A percentile compares a stretch with the other conserved stretches of the same genome.
phyloP scores from a whole-genome alignment of 169 alveolate species.

The Plasmodium gaboni region DNA sequence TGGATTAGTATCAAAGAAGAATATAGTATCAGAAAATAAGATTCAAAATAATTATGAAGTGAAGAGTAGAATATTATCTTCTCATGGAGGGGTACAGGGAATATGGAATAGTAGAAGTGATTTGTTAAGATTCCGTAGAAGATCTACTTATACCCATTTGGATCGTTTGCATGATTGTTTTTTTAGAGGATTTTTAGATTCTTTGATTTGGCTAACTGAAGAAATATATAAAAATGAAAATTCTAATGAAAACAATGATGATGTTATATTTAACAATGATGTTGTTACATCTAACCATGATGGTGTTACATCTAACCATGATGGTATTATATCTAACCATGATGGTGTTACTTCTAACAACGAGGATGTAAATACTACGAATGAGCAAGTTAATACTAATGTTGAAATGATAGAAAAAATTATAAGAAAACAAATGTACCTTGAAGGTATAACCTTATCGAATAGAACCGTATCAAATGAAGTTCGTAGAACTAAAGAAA shows the following conservation, averaged over 20 bases:
- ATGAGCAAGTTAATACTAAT: neutral
- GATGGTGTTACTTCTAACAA: neutral
- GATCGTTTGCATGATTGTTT: conserved; percentile 34
- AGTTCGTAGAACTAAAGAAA: conserved; percentile 31
- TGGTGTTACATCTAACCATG: too few relatives aligned
- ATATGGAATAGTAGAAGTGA: conserved; percentile 14
- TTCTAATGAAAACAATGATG: too few relatives aligned
- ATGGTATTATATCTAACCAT: neutral
- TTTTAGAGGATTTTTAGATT: conserved; percentile 53
- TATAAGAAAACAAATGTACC: conserved; percentile 35
- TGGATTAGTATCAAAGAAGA: too few relatives aligned
- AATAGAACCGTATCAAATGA: conserved; percentile 53
- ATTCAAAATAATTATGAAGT: neutral
- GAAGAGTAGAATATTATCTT: neutral
- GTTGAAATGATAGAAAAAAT: conserved; percentile 19
- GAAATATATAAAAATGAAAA: conserved; percentile 13
- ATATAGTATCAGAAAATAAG: too few relatives aligned
- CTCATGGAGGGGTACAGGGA: conserved; percentile 1
- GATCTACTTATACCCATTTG: conserved; percentile 20
- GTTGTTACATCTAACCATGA: too few relatives aligned
- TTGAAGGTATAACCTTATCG: conserved; percentile 38
- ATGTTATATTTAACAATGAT: too few relatives aligned
- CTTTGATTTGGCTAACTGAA: conserved; percentile 37
- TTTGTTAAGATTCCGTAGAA: conserved; percentile 22
- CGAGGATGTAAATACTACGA: neutral